Evolutionary conservation across 257 asterid species (phyloP), one percentile per base, ranked within the genome.

Genomic region (Echium plantagineum): DNA sequence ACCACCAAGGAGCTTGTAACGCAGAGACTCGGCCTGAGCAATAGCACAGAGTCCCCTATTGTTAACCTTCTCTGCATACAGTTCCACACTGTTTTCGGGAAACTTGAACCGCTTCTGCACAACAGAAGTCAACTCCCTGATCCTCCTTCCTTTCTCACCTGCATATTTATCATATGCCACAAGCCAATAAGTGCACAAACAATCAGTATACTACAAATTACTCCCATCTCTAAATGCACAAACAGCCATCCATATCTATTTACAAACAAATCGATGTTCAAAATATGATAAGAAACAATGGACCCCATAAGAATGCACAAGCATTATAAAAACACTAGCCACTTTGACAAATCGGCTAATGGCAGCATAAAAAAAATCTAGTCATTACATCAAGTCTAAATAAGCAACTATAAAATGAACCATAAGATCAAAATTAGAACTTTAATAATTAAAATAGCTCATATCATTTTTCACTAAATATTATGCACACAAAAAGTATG

Each of bases 1-100:
- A 30, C 85, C 88, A 58, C 85, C 85, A 15, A 81, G 84, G 57
- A 81, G 85, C 73, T 83, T 83, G 80, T 81, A 76, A 0, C 82
- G 72, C 56, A 78, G 87, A 38, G 85, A 80, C 66, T 76, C 83
- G 2, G 89, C 89, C 66, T 78, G 85, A 15, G 85, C 88, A 68
- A 81, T 72, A 56, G 85, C 88, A 20, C 88, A 78, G 10, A 82
- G 83, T 5, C 85, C 83, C 71, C 80, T 73, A 66, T 77, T 79
- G 75, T 66, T 66, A 24, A 82, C 89, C 72, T 73, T 77, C 74
- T 81, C 84, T 0, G 78, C 85, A 66, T 84, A 78, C 69, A 83
- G 42, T 64, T 83, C 85, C 17, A 78, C 83, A 21, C 81, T 83
- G 72, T 76, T 76, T 69, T 79, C 75, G 0, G 78, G 74, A 53